phyloP scores from a whole-genome alignment of 352 stramenopile species.

The Pythium diclinum region DNA sequence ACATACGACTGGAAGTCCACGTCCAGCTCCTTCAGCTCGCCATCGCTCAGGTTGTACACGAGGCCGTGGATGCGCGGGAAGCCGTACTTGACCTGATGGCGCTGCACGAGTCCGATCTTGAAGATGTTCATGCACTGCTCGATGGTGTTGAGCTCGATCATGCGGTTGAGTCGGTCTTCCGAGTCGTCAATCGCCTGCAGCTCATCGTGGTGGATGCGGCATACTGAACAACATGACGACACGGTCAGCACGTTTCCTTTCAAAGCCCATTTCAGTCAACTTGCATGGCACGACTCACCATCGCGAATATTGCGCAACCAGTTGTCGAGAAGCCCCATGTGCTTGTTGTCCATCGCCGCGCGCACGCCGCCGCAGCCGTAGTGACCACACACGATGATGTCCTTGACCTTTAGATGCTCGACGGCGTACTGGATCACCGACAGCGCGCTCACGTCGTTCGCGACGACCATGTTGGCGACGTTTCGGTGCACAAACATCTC shows the following conservation, averaged over 20 bases:
- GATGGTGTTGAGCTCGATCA: conserved; percentile 87
- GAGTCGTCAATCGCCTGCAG: conserved; percentile 76
- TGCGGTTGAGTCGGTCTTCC: conserved; percentile 71
- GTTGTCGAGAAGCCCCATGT: conserved; percentile 86
- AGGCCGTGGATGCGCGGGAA: conserved; percentile 88
- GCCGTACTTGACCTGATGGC: conserved; percentile 84
- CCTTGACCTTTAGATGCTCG: conserved; percentile 78
- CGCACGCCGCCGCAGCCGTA: conserved; percentile 85
- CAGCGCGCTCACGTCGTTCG: conserved; percentile 40
- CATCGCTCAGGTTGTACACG: conserved; percentile 81
- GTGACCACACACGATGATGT: conserved; percentile 88
- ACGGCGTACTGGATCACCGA: conserved; percentile 60
- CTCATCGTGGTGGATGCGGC: conserved; percentile 88
- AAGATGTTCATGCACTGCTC: conserved; percentile 91
- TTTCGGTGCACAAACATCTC: conserved; percentile 85
- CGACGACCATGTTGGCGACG: conserved; percentile 56
- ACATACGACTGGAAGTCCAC: conserved; percentile 80
- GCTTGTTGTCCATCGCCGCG: conserved; percentile 76
- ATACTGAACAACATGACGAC: conserved; percentile 52
- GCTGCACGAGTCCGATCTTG: conserved; percentile 88
- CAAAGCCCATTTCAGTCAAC: neutral
- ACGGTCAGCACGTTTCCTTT: neutral
- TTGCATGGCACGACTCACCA: conserved; percentile 28
- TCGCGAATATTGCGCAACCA: conserved; percentile 93
- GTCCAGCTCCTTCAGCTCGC: conserved; percentile 81